phyloP scores from a whole-genome alignment of 2,329 filamentous ascomycete genomes.

The Alternaria gansuensis region DNA sequence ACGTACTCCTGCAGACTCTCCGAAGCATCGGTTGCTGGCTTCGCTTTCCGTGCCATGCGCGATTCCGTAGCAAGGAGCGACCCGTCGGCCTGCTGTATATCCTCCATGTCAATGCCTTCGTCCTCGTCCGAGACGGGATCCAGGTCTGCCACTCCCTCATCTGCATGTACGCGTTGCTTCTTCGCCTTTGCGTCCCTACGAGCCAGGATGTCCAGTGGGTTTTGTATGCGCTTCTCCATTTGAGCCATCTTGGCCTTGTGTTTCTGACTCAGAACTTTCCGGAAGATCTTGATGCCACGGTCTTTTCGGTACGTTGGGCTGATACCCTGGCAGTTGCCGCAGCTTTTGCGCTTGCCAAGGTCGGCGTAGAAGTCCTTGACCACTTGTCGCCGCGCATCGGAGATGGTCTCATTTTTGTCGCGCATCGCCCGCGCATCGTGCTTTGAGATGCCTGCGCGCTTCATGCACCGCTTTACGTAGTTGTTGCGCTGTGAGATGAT shows the following conservation, averaged over 20 bases:
- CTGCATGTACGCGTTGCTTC: slow-evolving; percentile 61
- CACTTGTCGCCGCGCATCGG: slow-evolving; percentile 76
- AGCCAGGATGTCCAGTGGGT: slow-evolving; percentile 71
- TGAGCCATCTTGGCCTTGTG: slow-evolving; percentile 80
- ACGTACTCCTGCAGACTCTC: slow-evolving; percentile 73
- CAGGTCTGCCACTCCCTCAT: slow-evolving; percentile 76
- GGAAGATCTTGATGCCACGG: slow-evolving; percentile 90
- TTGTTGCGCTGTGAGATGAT: slow-evolving; percentile 66
- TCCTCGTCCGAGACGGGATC: slow-evolving; percentile 57
- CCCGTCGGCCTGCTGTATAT: slow-evolving; percentile 55
- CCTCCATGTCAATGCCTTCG: slow-evolving; percentile 48
- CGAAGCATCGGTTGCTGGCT: slow-evolving; percentile 45
- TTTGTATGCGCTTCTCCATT: slow-evolving; percentile 70
- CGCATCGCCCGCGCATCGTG: slow-evolving; percentile 57
- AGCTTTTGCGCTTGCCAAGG: slow-evolving; percentile 74
- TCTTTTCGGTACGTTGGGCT: slow-evolving; percentile 85
- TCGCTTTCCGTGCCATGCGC: slow-evolving; percentile 52
- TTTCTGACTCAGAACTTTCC: slow-evolving; percentile 78
- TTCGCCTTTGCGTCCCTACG: slow-evolving; percentile 56
- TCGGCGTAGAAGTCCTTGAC: slow-evolving; percentile 83
- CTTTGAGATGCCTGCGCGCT: slow-evolving; percentile 61
- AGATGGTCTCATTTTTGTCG: slow-evolving; percentile 84
- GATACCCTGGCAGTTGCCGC: slow-evolving; percentile 66
- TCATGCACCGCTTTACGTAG: slow-evolving; percentile 78
- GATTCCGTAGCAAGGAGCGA: slow-evolving; percentile 62